These are phyloP conservation scores for Penicillium herquei DNA, from an alignment of 495 filamentous ascomycete genomes.

Conservation along the genomic window DNA sequence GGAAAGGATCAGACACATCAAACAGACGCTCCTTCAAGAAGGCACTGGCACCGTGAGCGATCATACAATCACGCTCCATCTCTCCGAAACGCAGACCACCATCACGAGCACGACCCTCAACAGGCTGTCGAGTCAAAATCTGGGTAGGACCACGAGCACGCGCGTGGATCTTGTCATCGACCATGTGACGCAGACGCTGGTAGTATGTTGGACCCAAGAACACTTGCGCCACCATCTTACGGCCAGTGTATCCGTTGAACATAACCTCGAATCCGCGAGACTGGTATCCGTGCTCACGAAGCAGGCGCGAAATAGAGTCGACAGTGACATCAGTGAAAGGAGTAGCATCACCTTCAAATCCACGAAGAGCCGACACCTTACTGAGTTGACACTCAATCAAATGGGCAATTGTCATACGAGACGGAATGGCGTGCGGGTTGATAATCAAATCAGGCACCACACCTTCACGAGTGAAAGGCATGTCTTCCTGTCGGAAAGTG, in stretches of 20 bases:
- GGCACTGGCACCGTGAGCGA: conserved; percentile 91
- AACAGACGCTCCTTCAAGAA: conserved; percentile 98
- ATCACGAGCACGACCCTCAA: conserved; percentile 95
- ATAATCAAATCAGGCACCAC: conserved; percentile 95
- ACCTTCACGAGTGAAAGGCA: conserved; percentile 94
- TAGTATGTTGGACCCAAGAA: conserved; percentile 99
- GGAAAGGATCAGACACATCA: conserved; percentile 96
- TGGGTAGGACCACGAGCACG: conserved; percentile 92
- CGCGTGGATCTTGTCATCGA: conserved; percentile 99
- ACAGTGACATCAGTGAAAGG: conserved; percentile 98
- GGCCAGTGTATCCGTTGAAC: conserved; percentile 97
- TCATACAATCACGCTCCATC: conserved; percentile 99
- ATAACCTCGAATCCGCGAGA: conserved; percentile 96
- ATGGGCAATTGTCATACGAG: conserved; percentile 99
- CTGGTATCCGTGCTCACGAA: conserved; percentile 93
- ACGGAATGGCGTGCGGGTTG: conserved; percentile 99
- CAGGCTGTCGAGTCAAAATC: conserved; percentile 97
- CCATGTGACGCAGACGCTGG: conserved; percentile 98
- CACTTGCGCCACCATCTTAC: conserved; percentile 87
- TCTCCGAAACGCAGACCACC: conserved; percentile 99
- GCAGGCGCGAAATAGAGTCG: conserved; percentile 82
- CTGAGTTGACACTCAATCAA: conserved; percentile 98
- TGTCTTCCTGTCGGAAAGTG: conserved; percentile 94
- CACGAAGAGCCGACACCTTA: conserved; percentile 88
- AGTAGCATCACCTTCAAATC: conserved; percentile 93